Evolutionary conservation across 306 rosid genomes (phyloP), one percentile per base, ranked within the genome.

Genomic region (Vigna reflexopilosa): DNA sequence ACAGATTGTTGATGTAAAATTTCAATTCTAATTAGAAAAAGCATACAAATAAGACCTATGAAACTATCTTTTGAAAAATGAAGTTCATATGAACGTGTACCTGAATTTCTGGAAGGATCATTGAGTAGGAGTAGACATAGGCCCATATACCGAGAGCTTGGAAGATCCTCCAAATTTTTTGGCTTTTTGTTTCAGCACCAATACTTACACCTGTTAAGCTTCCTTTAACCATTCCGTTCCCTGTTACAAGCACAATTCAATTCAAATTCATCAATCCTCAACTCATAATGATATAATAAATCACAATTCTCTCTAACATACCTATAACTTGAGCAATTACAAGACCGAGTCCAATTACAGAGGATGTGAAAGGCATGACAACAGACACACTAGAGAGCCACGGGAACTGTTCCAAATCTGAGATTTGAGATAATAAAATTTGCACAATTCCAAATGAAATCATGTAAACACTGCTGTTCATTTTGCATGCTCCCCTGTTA

Each of bases 111-210:
- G 2, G 2, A 24, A 24, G 28, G 28, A 24, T 24, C 28, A 24
- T 24, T 24, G 28, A 24, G 28, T 24, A 24, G 2, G 28, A 24
- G 3, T 24, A 24, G 28, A 85, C 81, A 78, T 83, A 86, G 15
- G 89, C 87, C 47, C 80, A 83, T 70, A 80, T 73, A 7, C 89
- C 87, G 36, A 86, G 83, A 62, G 89, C 87, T 86, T 80, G 87
- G 30, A 86, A 86, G 48, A 72, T 77, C 45, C 69, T 80, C 87
- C 87, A 86, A 61, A 83, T 2, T 69, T 86, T 86, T 64, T 83
- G 79, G 5, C 75, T 8, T 64, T 76, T 36, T 26, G 85, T 77
- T 17, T 80, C 75, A 28, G 57, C n/a, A 0, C 85, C 87, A 56
- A 83, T 42, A 16, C 7, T 77, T 73, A 86, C 36, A 4, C 89